Evolutionary conservation across 2,329 filamentous ascomycete species (phyloP), one percentile per base, ranked within the genome.

Genomic region (Pyricularia sp.): DNA sequence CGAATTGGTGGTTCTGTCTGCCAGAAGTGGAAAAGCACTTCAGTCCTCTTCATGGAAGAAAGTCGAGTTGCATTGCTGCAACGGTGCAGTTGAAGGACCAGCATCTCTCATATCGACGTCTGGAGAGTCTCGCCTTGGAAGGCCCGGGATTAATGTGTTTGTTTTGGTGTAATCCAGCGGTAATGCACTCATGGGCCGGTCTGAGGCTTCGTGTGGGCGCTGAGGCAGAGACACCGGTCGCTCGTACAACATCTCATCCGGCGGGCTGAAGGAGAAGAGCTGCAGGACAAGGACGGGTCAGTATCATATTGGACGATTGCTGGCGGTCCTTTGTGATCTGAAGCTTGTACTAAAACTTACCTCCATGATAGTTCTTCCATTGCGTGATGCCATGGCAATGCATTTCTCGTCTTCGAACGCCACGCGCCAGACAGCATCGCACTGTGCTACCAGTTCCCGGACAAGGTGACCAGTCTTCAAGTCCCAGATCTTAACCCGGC

Each of bases 331-430:
- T 65, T 36, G 63, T 26, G 17, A 11, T 36, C 33, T 25, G 23
- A 26, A 25, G 14, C 11, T 26, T 33, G 20, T n/a, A 25, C 17
- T 64, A 31, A 36, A 65, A 78, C 89, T 82, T 81, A 96, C 94
- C 89, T 99, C 95, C 95, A 99, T 99, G 71, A 98, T 91, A 0
- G 96, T 98, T 71, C 94, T 89, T 69, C 89, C 90, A 68, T 88
- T 88, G 70, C 94, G 87, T 74, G 93, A 90, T 10, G 95, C 95
- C 84, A 99, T 92, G 36, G 97, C 94, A 33, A 99, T 94, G 70
- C 94, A 97, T 79, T 97, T 98, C 79, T 99, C 95, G 72, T 97
- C 94, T 77, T 99, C 95, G 77, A 99, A 99, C 0, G 96, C 95
- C 42, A 99, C 94, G 70, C 95, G 87, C 95, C 95, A 99, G 0